Base-by-base conservation (phyloP, 2,329 filamentous ascomycete genomes). In the Epichloe typhina region DNA sequence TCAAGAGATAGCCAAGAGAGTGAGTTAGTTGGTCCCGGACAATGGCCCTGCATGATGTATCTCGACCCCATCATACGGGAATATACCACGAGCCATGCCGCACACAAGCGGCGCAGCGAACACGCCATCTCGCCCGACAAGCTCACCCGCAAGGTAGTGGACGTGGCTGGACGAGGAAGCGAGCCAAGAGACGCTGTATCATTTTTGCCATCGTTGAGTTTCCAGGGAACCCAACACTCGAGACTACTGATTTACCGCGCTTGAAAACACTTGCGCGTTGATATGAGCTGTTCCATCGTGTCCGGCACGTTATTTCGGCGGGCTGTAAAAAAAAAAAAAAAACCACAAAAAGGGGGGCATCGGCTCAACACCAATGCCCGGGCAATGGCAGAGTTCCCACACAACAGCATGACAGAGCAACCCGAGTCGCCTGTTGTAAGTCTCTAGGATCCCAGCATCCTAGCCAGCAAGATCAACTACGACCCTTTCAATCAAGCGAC, bases 151-250 rank as follows among this genome's bases (percentile, higher is more conserved):
- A 64, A 64, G 40, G 66, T 67, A 33, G 66, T 74, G 23, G 71
- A 75, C 3, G 4, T 21, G 21, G 21, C 21, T 21, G 21, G 21
- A 69, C 13, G 60, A 53, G 0, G 69, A 72, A 53, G 62, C 69
- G n/a, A 53, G 63, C 7, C 58, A 56, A 0, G 69, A 26, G 68
- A 3, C 62, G 67, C 5, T 56, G 61, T 33, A 66, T 75, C 35
- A 70, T 70, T 54, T 74, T 72, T 52, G 61, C 72, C 7, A 71
- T 74, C 56, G 65, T 71, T 11, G 78, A 82, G 61, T 56, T 66
- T 3, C 66, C 68, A 63, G 63, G 3, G 3, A 70, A 70, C 44
- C 68, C 66, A 2, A 62, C 61, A 6, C 53, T 69, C 23, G 64
- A 64, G 1, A 63, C 61, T 15, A 55, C 59, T 8, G 65, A 70